These are phyloP conservation scores for Diutina siamensis DNA, from an alignment of 1,139 yeast genomes.

Conservation along the genomic window DNA sequence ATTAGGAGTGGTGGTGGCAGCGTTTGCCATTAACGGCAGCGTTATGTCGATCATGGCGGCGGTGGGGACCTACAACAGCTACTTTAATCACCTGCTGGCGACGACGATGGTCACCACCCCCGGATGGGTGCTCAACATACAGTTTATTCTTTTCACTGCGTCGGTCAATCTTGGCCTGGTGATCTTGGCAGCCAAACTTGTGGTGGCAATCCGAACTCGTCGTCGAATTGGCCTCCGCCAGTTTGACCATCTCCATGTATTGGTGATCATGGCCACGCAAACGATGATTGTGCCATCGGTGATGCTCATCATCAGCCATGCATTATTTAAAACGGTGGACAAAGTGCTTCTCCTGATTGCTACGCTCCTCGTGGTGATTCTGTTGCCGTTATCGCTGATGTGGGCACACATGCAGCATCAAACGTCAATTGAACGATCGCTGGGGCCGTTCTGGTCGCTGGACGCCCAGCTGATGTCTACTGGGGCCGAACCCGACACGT, in stretches of 20 bases:
- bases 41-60: neutral
- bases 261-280: slow-evolving; percentile 74
- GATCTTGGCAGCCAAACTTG: slow-evolving; percentile 49
- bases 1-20: neutral
- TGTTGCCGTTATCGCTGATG: slow-evolving; percentile 73
- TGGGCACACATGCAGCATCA: slow-evolving; percentile 44
- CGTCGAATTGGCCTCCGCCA: slow-evolving; percentile 68
- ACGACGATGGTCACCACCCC: no score
- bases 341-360: slow-evolving; percentile 16
- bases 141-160: slow-evolving; percentile 53
- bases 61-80: no score
- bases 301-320: slow-evolving; percentile 43
- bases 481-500: neutral
- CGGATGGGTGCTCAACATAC: slow-evolving; percentile 23
- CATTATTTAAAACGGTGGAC: slow-evolving; percentile 11
- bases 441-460: neutral
- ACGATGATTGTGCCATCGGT: slow-evolving; percentile 71
- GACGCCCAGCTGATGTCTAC: neutral
- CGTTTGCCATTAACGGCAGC: neutral
- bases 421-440: no score
- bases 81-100: no score
- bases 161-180: slow-evolving; percentile 55
- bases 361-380: slow-evolving; percentile 35
- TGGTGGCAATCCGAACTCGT: slow-evolving; percentile 59
- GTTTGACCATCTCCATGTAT: slow-evolving; percentile 70